Evolutionary conservation across 306 rosid species (phyloP), one percentile per base, ranked within the genome.

Genomic region (Ziziphus jujuba): DNA sequence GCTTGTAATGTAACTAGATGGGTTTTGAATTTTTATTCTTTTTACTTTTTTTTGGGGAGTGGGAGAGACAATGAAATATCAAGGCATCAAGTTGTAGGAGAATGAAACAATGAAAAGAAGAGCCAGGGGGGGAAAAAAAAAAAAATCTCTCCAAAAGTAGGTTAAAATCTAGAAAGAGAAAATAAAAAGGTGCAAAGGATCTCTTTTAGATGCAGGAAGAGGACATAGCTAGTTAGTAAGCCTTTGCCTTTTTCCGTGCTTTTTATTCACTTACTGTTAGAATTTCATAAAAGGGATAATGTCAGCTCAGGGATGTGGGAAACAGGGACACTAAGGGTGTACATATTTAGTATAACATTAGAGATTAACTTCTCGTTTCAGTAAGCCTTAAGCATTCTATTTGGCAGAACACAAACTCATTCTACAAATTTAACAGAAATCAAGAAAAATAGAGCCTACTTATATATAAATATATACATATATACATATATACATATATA

Each of bases 141-240:
- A 38, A 38, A 5, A 38, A 4, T 38, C 17, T 56, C n/a, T n/a
- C 23, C 67, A 36, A 67, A 63, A 47, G 67, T 53, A 10, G 28
- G 9, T 57, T 56, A 59, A 56, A 25, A 20, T 17, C 34, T 5
- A 62, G 48, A 34, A 45, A 71, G 43, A 35, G 47, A 54, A 8
- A 60, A 47, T 40, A 14, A 52, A 38, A 24, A 21, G 20, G 56
- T 31, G 54, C 54, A 66, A 20, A 23, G 74, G 49, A 40, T 40
- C 40, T 23, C 55, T 63, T 43, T 58, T 54, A 40, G 44, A 63
- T 33, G 70, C 24, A 73, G 35, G 65, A 73, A 73, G 70, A 31
- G 15, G 35, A 34, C 53, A 57, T 25, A 66, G 56, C 33, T 55
- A 45, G 48, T 57, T 60, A 17, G 23, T 45, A 50, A 16, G n/a